phyloP scores from a whole-genome alignment of 441 rosid genomes.

The Brassica hybrid region DNA sequence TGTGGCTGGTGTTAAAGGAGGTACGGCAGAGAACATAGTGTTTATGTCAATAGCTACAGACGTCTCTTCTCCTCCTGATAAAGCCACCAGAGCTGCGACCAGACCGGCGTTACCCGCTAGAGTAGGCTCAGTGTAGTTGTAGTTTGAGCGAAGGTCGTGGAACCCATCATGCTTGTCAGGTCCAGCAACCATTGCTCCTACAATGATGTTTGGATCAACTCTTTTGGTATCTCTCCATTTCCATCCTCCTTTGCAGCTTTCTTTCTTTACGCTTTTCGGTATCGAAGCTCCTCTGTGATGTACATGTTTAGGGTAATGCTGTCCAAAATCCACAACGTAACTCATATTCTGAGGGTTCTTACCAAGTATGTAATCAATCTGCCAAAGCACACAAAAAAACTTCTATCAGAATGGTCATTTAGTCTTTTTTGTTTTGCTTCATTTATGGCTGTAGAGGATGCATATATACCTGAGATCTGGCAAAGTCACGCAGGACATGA shows the following conservation, averaged over 20 bases:
- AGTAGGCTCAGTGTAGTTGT: constrained; percentile 88
- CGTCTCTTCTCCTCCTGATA: constrained; percentile 66
- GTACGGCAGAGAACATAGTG: constrained; percentile 81
- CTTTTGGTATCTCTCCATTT: constrained; percentile 70
- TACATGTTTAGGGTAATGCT: constrained; percentile 69
- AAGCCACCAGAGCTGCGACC: constrained; percentile 82
- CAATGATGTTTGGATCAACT: constrained; percentile 68
- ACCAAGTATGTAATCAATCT: constrained; percentile 85
- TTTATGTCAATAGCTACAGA: constrained; percentile 67
- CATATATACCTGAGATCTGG: constrained; percentile 31
- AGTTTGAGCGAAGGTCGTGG: constrained; percentile 74
- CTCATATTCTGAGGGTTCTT: constrained; percentile 89
- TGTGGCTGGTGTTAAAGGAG: constrained; percentile 76
- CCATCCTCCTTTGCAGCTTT: constrained; percentile 85
- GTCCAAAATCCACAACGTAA: constrained; percentile 79
- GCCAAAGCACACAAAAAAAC: neutral
- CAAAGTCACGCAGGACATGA: constrained; percentile 15
- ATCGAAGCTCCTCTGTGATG: constrained; percentile 90
- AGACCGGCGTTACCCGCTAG: constrained; percentile 83
- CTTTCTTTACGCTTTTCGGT: constrained; percentile 63
- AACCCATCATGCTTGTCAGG: constrained; percentile 85
- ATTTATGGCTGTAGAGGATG: neutral
- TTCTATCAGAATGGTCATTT: neutral
- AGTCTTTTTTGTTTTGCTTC: neutral
- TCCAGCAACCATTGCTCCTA: constrained; percentile 95